These are phyloP conservation scores for Pterocarpus santalinus DNA, from an alignment of 306 rosid species.

Conservation along the genomic window DNA sequence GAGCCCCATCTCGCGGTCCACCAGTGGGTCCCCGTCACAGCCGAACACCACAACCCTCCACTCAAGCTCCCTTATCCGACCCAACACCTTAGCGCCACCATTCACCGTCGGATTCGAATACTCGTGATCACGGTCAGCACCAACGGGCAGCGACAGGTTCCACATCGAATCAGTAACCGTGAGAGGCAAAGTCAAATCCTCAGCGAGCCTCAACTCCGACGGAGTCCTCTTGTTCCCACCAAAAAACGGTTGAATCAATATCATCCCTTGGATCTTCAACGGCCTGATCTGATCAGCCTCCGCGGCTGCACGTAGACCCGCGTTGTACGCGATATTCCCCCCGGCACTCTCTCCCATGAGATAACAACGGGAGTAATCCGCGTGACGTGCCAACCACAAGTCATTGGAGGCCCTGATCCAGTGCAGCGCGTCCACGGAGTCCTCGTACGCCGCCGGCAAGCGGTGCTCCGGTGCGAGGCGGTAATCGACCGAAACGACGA, in stretches of 20 bases:
- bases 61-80: slow-evolving; percentile 36
- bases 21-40: slow-evolving; percentile 57
- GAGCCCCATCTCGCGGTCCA: slow-evolving; percentile 55
- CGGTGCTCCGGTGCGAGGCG: slow-evolving; percentile 69
- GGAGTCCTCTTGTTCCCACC: slow-evolving; percentile 59
- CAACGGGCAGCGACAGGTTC: slow-evolving; percentile 59
- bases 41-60: slow-evolving; percentile 61
- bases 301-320: slow-evolving; percentile 58
- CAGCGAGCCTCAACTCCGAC: slow-evolving; percentile 54
- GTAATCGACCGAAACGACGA: slow-evolving; percentile 63
- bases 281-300: slow-evolving; percentile 44
- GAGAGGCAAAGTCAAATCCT: slow-evolving; percentile 40
- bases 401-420: slow-evolving; percentile 56
- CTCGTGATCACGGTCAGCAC: slow-evolving; percentile 60
- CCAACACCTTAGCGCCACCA: slow-evolving; percentile 40
- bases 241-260: slow-evolving; percentile 62
- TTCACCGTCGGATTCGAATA: slow-evolving; percentile 62
- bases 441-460: slow-evolving; percentile 59
- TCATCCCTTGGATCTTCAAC: slow-evolving; percentile 53
- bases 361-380: slow-evolving; percentile 56
- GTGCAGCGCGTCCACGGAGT: slow-evolving; percentile 60
- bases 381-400: slow-evolving; percentile 55
- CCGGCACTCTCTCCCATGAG: slow-evolving; percentile 72
- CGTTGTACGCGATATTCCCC: slow-evolving; percentile 61
- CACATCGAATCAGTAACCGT: slow-evolving; percentile 51